Evolutionary conservation across 1,284 basidiomycete species (phyloP), one percentile per base, ranked within the genome.

Genomic region (Cutaneotrichosporon dermatis): DNA sequence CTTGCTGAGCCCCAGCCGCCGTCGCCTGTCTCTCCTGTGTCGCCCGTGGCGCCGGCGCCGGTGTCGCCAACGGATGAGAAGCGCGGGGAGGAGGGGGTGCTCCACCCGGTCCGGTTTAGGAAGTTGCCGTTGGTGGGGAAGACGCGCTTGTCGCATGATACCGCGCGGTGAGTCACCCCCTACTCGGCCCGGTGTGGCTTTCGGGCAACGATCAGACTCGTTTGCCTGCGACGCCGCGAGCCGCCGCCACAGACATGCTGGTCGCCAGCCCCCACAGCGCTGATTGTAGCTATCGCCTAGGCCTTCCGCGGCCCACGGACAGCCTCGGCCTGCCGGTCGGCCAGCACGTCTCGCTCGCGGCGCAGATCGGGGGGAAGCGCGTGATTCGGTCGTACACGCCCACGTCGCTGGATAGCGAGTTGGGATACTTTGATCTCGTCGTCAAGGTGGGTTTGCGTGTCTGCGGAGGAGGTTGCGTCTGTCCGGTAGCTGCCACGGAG

Each of bases 321-420:
- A 82, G 88, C 56, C 87, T 99, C 12, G 94, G 94, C 60, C 86
- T 99, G 6, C 95, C 96, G 54, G 88, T 94, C 70, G 96, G 95
- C 59, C 93, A 97, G 80, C 95, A 99, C 82, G 91, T 99, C 70
- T 89, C 90, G 54, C 83, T 99, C 51, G 85, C 87, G 54, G 94
- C 95, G 43, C 87, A 90, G 64, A 91, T 99, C 68, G 83, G 88
- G 69, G 95, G 92, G 71, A 97, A 97, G 82, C 83, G 88, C 46
- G 82, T 99, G 72, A 84, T 87, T 75, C 86, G 95, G 59, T 92
- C 87, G 76, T 99, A 99, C 81, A 99, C 95, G 10, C 95, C 95
- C 51, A 92, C 92, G 36, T 92, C 88, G 73, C 88, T 88, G 70
- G 90, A 98, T 74, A 89, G 95, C 63, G 88, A 97, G 80, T 83